These are phyloP conservation scores for Salix exigua DNA, from an alignment of 345 rosid genomes.

Conservation along the genomic window DNA sequence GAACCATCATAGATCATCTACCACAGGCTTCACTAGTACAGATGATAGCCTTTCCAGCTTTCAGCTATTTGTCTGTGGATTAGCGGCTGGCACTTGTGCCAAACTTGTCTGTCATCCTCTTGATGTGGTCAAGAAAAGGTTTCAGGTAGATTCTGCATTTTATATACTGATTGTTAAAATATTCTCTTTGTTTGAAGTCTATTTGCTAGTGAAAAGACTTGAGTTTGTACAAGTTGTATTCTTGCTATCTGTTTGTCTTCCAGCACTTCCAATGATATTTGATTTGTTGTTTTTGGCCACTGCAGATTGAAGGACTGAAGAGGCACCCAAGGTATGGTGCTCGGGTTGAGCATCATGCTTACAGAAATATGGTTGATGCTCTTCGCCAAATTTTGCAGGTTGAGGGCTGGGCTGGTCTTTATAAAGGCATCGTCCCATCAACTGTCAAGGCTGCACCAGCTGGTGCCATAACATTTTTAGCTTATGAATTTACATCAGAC, in stretches of 20 bases:
- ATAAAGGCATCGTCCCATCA: constrained; percentile 90
- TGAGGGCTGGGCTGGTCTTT: constrained; percentile 92
- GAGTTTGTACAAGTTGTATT: neutral
- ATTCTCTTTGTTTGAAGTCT: neutral
- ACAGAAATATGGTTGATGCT: constrained; percentile 80
- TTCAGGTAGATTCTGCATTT: constrained; percentile 59
- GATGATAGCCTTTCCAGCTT: constrained; percentile 60
- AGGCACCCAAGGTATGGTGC: constrained; percentile 93
- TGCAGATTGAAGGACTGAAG: constrained; percentile 81
- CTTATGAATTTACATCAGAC: constrained; percentile 68
- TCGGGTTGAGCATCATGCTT: constrained; percentile 60
- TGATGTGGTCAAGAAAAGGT: constrained; percentile 92
- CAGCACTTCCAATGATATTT: neutral
- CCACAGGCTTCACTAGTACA: constrained; percentile 23
- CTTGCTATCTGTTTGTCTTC: neutral
- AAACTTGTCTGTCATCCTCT: constrained; percentile 99
- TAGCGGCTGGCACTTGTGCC: constrained; percentile 94
- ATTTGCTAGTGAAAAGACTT: neutral
- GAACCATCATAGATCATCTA: constrained; percentile 46
- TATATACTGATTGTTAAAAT: neutral
- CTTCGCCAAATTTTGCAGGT: constrained; percentile 44
- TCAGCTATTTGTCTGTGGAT: constrained; percentile 82
- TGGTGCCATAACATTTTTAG: constrained; percentile 93
- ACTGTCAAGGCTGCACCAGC: constrained; percentile 98
- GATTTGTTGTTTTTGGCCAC: constrained; percentile 7